Base-by-base conservation (phyloP, 1,139 yeast species). In the Protomyces lactucae-debilis region DNA sequence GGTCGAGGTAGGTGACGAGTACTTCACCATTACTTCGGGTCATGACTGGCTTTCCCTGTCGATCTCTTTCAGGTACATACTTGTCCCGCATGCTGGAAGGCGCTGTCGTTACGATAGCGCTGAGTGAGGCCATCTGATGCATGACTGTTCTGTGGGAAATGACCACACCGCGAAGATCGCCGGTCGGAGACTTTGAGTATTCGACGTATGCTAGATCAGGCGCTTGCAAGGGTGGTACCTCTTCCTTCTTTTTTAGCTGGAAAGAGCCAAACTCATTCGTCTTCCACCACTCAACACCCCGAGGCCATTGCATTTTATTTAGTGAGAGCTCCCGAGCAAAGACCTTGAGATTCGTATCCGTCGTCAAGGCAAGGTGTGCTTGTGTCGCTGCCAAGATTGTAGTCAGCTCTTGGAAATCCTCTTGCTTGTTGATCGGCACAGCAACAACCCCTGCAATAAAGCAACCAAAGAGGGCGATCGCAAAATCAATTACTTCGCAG, bases 401-500 rank as follows among this genome's bases (percentile, higher is more conserved):
- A 18, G 65, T 66, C 55, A 71, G 64, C 37, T 71, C 73, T n/a
- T 46, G 64, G 52, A 64, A 68, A 37, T 69, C 69, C 14, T 68
- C 65, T 21, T 64, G 63, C 25, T 66, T 68, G 61, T 78, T 78
- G 52, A 85, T 72, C 0, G 99, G 99, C 10, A 95, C 95, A 0
- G 98, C 98, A 0, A 95, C 92, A 48, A 90, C 88, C 0, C 96
- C 97, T 0, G 97, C 96, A 68, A 93, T 78, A 71, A 93, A 90
- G 73, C 98, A 92, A 2, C 97, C 99, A 73, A 90, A 82, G 18
- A 95, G 75, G 0, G 98, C 96, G 1, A 88, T 83, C 0, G 88
- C 83, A 73, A 92, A 92, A 70, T 93, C 98, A 18, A 88, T 81
- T 0, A 90, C 85, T 74, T 95, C 99, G 39, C 83, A 83, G 68